These are phyloP conservation scores for Globisporangium cederbergense DNA, from an alignment of 352 stramenopile species.

Conservation along the genomic window DNA sequence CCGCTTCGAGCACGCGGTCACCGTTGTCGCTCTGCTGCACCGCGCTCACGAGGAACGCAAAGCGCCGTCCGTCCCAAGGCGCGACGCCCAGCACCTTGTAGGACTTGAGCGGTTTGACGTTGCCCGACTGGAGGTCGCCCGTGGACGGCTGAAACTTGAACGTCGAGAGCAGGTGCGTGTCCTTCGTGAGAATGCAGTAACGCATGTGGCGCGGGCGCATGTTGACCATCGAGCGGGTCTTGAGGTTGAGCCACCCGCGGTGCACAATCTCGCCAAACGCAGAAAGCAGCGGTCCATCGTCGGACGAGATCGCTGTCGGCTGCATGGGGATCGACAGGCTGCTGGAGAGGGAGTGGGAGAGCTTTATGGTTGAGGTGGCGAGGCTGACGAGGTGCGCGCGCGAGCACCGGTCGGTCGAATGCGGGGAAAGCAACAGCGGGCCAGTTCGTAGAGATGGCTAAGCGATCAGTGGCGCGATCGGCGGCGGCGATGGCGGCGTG, in stretches of 20 bases:
- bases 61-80: constrained; percentile 66
- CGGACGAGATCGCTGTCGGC: constrained; percentile 45
- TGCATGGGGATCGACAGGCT: constrained; percentile 37
- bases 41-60: constrained; percentile 73
- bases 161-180: constrained; percentile 63
- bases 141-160: constrained; percentile 87
- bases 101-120: constrained; percentile 55
- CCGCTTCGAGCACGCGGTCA: constrained; percentile 79
- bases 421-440: not conserved
- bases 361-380: constrained; percentile 16
- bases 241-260: constrained; percentile 83
- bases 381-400: not conserved
- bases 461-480: constrained; percentile 7
- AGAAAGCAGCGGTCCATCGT: constrained; percentile 48
- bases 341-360: constrained; percentile 18
- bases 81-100: constrained; percentile 74
- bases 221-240: constrained; percentile 86
- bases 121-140: constrained; percentile 51
- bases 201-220: constrained; percentile 78
- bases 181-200: constrained; percentile 76
- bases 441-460: not conserved
- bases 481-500: not conserved
- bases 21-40: constrained; percentile 61
- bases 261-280: constrained; percentile 71
- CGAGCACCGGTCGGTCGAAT: constrained; percentile 1